Evolutionary conservation across 2,329 filamentous ascomycete genomes (phyloP), one percentile per base, ranked within the genome.

Genomic region (Gnomoniopsis smithogilvyi): DNA sequence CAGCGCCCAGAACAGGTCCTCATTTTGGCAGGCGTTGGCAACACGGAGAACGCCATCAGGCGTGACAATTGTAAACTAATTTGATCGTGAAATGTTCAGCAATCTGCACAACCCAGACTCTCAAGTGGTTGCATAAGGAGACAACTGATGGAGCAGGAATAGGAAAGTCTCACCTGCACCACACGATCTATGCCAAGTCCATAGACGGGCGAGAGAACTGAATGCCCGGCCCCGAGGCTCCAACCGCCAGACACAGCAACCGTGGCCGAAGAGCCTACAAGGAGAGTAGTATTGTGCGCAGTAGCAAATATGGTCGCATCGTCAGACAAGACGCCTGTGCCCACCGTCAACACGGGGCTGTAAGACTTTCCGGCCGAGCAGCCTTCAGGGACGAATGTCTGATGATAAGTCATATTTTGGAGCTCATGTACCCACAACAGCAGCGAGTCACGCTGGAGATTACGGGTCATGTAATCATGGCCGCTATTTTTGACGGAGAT

Each of bases 1-100:
- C 30, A 81, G 70, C 6, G 78, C 79, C 76, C 77, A 81, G 68
- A 76, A 82, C 2, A 82, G 68, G 49, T 82, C 79, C 1, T 70
- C 33, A 58, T 82, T 75, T 46, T 72, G 63, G 19, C 68, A 71
- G 24, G 67, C 67, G 19, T 70, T 76, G 21, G 73, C 75, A 38
- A 73, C 73, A 15, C 79, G 63, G 30, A 76, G 67, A 2, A 67
- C 59, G 3, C 79, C 79, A 47, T 75, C 72, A 1, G 77, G 72
- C 4, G 75, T 78, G 33, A 82, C 74, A 15, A 82, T 72, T 54
- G 80, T 72, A 56, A 77, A 58, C n/a, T 30, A 30, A 8, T 30
- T 30, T 30, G 4, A 30, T 30, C 26, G n/a, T n/a, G n/a, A n/a
- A 30, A 4, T 30, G 8, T 30, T 30, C 26, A 30, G 26, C 26